Evolutionary conservation across 2,329 filamentous ascomycete species (phyloP).

Genomic region (Chaetomiaceae sp.): DNA sequence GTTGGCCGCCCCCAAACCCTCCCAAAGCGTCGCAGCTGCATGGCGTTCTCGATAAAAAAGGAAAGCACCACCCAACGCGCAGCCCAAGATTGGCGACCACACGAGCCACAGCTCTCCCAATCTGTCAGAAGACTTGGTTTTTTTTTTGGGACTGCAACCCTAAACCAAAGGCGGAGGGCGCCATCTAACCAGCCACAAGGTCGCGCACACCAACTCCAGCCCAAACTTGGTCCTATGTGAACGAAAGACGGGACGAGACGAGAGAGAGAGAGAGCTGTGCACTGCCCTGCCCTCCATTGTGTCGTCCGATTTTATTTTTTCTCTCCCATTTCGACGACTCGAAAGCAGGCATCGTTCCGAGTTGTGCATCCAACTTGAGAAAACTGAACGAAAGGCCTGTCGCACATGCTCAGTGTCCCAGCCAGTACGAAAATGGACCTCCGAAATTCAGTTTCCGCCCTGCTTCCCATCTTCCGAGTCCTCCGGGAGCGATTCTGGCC

Average conservation of each 20-base stretch:
- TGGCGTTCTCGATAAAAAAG: conserved; percentile 11
- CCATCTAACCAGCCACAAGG: neutral
- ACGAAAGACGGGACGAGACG: neutral
- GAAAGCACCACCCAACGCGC: conserved; percentile 8
- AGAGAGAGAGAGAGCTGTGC: neutral
- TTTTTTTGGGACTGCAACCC: neutral
- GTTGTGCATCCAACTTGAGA: neutral
- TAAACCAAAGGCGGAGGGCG: neutral
- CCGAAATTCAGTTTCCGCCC: neutral
- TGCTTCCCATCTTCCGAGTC: neutral
- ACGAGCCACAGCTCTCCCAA: conserved; percentile 16
- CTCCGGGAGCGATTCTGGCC: too few species aligned
- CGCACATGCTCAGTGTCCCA: neutral
- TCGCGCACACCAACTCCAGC: neutral
- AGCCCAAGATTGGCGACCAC: conserved; percentile 17
- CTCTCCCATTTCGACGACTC: neutral
- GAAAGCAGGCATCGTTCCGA: neutral
- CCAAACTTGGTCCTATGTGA: neutral
- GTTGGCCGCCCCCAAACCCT: neutral
- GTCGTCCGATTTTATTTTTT: too few species aligned
- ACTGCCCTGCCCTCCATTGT: too few species aligned
- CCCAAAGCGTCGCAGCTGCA: neutral
- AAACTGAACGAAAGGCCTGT: neutral
- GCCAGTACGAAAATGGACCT: neutral
- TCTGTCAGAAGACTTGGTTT: conserved; percentile 9